Base-by-base conservation (phyloP, 495 filamentous ascomycete genomes). In the Penicillium samsonianum region DNA sequence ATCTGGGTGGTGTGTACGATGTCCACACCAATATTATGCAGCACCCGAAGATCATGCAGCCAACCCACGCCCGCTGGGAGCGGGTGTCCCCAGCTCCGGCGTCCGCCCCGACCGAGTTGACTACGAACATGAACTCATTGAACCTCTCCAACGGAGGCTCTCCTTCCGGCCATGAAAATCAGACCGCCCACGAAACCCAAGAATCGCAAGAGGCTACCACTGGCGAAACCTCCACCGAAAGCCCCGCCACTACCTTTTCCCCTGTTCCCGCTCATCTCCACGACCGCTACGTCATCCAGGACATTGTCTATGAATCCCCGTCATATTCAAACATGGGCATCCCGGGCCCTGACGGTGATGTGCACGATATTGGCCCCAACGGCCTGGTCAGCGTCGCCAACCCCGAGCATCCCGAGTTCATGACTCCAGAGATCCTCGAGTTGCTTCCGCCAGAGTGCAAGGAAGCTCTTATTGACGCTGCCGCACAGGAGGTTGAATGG, bases 11-110 rank as follows among this genome's bases (percentile, higher is more conserved):
- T 23, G 78, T 91, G 23, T 98, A 98, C 69, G 92, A 98, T 61
- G 83, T 92, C 22, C 91, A 97, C 73, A 96, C 94, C 41, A 98
- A 98, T 67, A 62, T 77, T 40, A 89, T 97, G 80, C 88, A 90
- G 61, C 94, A 88, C 63, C 95, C 94, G 0, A 82, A 82, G 55
- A 90, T 82, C 62, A 96, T 90, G 80, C 95, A 98, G 73, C 91
- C 94, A 0, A 93, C 92, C 2, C 89, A 90, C 67, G 90, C 84
- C 9, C 84, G 85, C 51, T 90, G 92, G 80, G 90, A 92, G 73
- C 83, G 85, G 43, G 71, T 91, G 11, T 66, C 73, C 6, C 67
- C 77, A 4, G 42, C 30, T 35, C 53, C 71, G 10, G 58, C 61
- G 1, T 59, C 65, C 52, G 50, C 53, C 14, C 59, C 73, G 9